Percentiles rank a stretch among this genome's conserved stretches.
Evolutionary conservation across 2,329 filamentous ascomycete species (phyloP).

Genomic region (Claviceps fusiformis): DNA sequence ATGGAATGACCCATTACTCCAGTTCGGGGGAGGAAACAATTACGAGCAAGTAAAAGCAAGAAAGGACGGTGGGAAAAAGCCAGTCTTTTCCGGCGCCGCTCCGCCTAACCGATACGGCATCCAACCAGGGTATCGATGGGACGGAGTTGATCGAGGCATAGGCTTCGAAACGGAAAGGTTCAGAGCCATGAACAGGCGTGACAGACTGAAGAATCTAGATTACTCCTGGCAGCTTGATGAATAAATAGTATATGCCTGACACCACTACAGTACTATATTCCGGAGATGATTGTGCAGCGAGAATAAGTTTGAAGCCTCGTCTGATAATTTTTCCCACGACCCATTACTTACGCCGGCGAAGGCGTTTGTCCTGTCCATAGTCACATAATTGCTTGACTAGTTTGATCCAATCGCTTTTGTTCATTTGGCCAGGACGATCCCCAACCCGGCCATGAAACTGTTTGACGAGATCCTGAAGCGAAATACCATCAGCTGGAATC

Average conservation of each 20-base stretch:
- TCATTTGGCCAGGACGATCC: slow-evolving; percentile 36
- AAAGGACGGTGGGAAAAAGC: slow-evolving; percentile 30
- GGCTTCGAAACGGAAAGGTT: slow-evolving; percentile 92
- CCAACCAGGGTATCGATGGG: slow-evolving; percentile 83
- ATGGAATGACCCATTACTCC: slow-evolving; percentile 91
- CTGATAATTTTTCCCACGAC: not conserved
- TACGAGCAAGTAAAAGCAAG: slow-evolving; percentile 17
- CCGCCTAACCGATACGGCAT: slow-evolving; percentile 92
- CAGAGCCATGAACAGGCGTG: slow-evolving; percentile 66
- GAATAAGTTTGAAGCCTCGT: not conserved
- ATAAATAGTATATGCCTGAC: slow-evolving; percentile 24
- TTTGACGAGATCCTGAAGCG: slow-evolving; percentile 39
- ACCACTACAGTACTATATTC: not conserved
- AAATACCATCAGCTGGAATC: slow-evolving; percentile 40
- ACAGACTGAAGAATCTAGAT: slow-evolving; percentile 64
- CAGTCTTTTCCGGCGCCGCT: slow-evolving; percentile 64
- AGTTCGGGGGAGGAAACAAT: slow-evolving; percentile 50
- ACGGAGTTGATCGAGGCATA: slow-evolving; percentile 87
- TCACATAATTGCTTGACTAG: slow-evolving; percentile 42
- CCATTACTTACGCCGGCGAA: slow-evolving; percentile 26
- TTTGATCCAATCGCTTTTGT: slow-evolving; percentile 41
- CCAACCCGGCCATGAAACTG: slow-evolving; percentile 40
- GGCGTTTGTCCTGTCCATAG: slow-evolving; percentile 41
- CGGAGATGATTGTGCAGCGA: not conserved
- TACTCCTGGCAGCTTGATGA: slow-evolving; percentile 98